Conservation (phyloP, 495 filamentous ascomycete species). For the Friedmanniomyces simplex region DNA sequence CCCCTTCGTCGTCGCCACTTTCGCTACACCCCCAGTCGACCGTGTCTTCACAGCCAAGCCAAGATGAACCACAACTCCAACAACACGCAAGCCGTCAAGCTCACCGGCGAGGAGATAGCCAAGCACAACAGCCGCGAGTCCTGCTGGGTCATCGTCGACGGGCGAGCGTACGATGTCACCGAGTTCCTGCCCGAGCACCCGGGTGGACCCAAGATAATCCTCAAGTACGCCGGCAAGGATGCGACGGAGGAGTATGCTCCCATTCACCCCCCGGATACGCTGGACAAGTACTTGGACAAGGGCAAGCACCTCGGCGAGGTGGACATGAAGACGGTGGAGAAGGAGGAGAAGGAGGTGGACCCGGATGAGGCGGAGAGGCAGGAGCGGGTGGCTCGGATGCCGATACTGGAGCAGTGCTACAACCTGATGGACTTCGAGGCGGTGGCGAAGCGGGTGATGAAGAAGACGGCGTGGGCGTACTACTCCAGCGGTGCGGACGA, state of each 20-base stretch:
- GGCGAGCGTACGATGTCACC: conserved; percentile 71
- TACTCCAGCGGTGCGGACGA: conserved; percentile 95
- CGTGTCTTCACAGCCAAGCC: not conserved
- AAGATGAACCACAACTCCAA: conserved; percentile 31
- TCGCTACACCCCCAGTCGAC: too few relatives aligned
- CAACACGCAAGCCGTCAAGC: conserved; percentile 29
- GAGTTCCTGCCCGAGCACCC: conserved; percentile 57
- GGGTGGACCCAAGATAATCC: conserved; percentile 66
- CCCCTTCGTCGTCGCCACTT: too few relatives aligned
- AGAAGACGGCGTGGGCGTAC: conserved; percentile 91
- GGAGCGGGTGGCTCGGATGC: conserved; percentile 67
- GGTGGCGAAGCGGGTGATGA: conserved; percentile 80
- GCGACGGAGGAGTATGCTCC: conserved; percentile 76
- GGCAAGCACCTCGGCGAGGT: conserved; percentile 86
- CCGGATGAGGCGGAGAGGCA: conserved; percentile 69
- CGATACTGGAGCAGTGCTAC: conserved; percentile 78
- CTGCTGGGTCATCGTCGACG: conserved; percentile 74
- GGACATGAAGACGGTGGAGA: conserved; percentile 75
- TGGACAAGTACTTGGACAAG: conserved; percentile 71
- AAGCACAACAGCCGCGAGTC: conserved; percentile 58
- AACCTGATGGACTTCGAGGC: conserved; percentile 93
- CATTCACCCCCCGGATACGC: conserved; percentile 59
- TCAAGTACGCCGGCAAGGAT: conserved; percentile 80
- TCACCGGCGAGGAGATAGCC: conserved; percentile 53
- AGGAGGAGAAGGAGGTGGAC: conserved; percentile 56